Base-by-base conservation (phyloP, 2,329 filamentous ascomycete genomes). In the Celoporthe dispersa region DNA sequence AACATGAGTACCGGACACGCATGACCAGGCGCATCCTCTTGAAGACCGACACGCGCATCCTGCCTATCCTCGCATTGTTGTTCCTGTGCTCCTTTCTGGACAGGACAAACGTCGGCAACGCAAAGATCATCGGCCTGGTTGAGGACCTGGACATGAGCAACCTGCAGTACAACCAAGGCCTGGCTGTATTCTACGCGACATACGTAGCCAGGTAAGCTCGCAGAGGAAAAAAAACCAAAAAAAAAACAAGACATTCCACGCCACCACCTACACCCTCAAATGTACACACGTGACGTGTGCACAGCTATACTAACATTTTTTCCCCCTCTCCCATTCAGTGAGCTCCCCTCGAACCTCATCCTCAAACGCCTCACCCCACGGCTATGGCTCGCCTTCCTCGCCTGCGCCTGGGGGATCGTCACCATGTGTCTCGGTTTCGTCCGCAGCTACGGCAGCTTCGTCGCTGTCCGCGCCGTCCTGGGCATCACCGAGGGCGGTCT, bases 81-180 rank as follows among this genome's bases (percentile, higher is more conserved):
- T 91, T 91, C 73, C 82, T 92, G 12, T 91, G 88, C 79, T 91
- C 89, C 1, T 86, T 86, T 71, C 81, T 87, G 64, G 91, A 92
- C 78, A 85, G 91, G 57, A 91, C 90, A n/a, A 93, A 92, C 76
- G 88, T 92, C 51, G 91, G 90, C 51, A 92, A 92, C 75, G 90
- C 90, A 33, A 88, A 88, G 71, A 88, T 92, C 11, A 84, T 90
- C 66, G 86, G 87, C 0, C 82, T 93, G 19, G 87, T 91, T 73
- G 73, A 80, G 1, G 87, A 90, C 74, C 77, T 91, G 1, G 76
- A 80, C 60, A 87, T 93, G 73, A 86, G 80, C 6, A 86, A 90
- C 69, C 80, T 84, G 68, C 87, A 92, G 75, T 92, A 91, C 77
- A 87, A 89, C 63, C 85, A 87, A 57, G 89, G 89, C 1, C 80